A percentile compares a stretch with the other conserved stretches of the same genome.
These are phyloP conservation scores for Porogramme epimiltina DNA, from an alignment of 1,284 basidiomycete species.

Conservation along the genomic window DNA sequence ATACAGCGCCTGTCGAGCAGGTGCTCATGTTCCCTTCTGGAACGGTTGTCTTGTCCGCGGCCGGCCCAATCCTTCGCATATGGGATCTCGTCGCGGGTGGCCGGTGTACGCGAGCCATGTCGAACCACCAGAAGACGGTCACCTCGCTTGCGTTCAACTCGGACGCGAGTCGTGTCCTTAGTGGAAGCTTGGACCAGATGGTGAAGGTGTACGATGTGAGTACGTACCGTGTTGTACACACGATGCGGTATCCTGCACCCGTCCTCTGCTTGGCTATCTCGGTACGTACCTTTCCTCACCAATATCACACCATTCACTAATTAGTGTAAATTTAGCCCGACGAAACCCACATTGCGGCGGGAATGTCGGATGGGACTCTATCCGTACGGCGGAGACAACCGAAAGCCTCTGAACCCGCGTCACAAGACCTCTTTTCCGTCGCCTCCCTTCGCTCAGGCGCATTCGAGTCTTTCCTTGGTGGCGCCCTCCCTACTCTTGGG, in stretches of 20 bases:
- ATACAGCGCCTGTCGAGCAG: constrained; percentile 84
- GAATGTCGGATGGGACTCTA: constrained; percentile 96
- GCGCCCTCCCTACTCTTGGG: constrained; percentile 54
- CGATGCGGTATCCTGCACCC: constrained; percentile 97
- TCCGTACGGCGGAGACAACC: constrained; percentile 84
- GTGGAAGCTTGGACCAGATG: constrained; percentile 93
- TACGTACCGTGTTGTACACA: constrained; percentile 94
- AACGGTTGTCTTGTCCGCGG: constrained; percentile 83
- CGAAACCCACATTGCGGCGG: constrained; percentile 94
- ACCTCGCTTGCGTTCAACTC: constrained; percentile 86
- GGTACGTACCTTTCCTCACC: constrained; percentile 45
- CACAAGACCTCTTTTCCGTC: constrained; percentile 43
- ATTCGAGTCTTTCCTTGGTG: constrained; percentile 76
- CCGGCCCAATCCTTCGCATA: constrained; percentile 91
- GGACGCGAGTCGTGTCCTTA: constrained; percentile 78
- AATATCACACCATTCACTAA: neutral
- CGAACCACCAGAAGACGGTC: constrained; percentile 98
- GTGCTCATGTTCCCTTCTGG: constrained; percentile 93
- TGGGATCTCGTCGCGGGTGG: constrained; percentile 97
- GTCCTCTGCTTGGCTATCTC: constrained; percentile 91
- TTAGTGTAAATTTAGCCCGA: constrained; percentile 68
- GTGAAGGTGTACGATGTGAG: constrained; percentile 98
- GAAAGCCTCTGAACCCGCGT: constrained; percentile 63
- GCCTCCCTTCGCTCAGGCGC: constrained; percentile 59
- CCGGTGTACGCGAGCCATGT: constrained; percentile 84